A percentile compares a stretch with the other conserved stretches of the same genome.
Conservation (phyloP, 441 rosid species). For the Erysimum cheiri region DNA sequence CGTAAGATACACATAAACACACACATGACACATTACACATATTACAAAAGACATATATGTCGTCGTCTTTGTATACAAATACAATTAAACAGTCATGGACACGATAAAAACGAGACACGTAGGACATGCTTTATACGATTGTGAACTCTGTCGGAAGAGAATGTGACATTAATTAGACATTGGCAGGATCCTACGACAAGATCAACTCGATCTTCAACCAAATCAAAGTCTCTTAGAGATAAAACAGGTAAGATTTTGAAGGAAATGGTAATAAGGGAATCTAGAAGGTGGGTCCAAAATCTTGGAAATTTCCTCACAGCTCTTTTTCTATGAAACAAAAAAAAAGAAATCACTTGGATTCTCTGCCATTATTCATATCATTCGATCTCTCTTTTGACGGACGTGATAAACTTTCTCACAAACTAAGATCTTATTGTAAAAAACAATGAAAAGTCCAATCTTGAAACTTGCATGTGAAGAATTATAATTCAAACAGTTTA, state of each 20-base stretch:
- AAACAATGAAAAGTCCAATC: not conserved
- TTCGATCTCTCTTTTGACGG: conserved; percentile 32
- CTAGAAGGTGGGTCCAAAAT: conserved; percentile 43
- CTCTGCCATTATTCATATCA: conserved; percentile 43
- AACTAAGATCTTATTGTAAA: conserved; percentile 14
- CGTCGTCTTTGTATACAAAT: not conserved
- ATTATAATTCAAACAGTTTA: no score
- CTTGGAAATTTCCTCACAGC: conserved; percentile 40
- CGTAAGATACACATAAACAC: not conserved
- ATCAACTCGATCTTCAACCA: conserved; percentile 43
- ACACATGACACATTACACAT: conserved; percentile 10
- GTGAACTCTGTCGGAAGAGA: conserved; percentile 40
- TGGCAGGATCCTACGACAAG: conserved; percentile 33
- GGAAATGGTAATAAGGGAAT: conserved; percentile 28
- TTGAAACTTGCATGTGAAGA: not conserved
- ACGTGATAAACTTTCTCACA: conserved; percentile 34
- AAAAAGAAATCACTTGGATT: conserved; percentile 20
- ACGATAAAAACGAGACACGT: conserved; percentile 35
- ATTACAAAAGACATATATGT: conserved; percentile 3
- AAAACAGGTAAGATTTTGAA: conserved; percentile 40
- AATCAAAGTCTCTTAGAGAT: conserved; percentile 39
- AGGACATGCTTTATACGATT: conserved; percentile 36
- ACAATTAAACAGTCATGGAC: conserved; percentile 13
- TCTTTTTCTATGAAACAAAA: conserved; percentile 36
- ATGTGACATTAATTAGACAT: conserved; percentile 33